These are phyloP conservation scores for Aureobasidium melanogenum DNA, from an alignment of 2,329 filamentous ascomycete species.

Conservation along the genomic window DNA sequence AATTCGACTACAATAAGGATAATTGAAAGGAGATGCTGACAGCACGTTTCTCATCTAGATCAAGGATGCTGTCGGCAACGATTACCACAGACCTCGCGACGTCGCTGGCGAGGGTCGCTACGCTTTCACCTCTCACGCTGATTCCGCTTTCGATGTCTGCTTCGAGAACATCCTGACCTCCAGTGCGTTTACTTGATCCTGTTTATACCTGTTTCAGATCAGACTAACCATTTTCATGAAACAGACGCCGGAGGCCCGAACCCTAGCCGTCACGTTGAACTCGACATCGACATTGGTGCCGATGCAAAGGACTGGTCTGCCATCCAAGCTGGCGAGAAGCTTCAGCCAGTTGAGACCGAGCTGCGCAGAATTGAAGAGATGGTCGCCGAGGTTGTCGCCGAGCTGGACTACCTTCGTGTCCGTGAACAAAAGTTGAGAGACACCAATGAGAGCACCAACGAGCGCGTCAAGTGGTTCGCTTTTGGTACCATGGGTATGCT, in stretches of 20 bases:
- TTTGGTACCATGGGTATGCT: constrained; percentile 88
- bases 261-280: constrained; percentile 66
- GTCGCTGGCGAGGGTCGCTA: constrained; percentile 85
- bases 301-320: constrained; percentile 97
- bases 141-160: constrained; percentile 92
- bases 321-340: constrained; percentile 92
- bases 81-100: constrained; percentile 87
- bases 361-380: constrained; percentile 87
- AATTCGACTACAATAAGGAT: neutral
- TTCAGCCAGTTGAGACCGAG: constrained; percentile 94
- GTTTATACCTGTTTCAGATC: neutral
- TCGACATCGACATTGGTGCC: constrained; percentile 92
- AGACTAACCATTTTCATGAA: neutral
- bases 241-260: constrained; percentile 31
- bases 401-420: constrained; percentile 90
- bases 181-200: constrained; percentile 44
- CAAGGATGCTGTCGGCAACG: constrained; percentile 88
- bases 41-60: constrained; percentile 50
- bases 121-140: constrained; percentile 85
- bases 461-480: constrained; percentile 97
- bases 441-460: constrained; percentile 99
- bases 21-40: constrained; percentile 9
- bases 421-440: constrained; percentile 94
- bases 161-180: constrained; percentile 75
- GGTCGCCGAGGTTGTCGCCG: constrained; percentile 74